Conservation (phyloP, 2,329 filamentous ascomycete species). For the Paraphaeosphaeria minitans region DNA sequence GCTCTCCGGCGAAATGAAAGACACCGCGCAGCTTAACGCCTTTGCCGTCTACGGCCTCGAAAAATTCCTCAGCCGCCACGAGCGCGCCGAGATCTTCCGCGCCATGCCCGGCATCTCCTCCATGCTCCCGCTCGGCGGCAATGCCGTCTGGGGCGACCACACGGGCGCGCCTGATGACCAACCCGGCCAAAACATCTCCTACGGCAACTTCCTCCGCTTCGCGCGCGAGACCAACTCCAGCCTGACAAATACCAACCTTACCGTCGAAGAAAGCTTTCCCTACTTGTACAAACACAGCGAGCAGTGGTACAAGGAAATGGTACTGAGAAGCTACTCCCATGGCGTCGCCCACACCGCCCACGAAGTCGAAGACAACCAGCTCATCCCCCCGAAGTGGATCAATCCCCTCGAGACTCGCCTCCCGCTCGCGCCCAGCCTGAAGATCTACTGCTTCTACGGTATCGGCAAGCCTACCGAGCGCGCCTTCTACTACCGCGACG, state of each 20-base stretch:
- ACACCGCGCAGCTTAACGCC: constrained; percentile 93
- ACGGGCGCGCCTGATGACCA: constrained; percentile 87
- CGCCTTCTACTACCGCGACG: constrained; percentile 85
- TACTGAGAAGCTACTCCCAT: constrained; percentile 79
- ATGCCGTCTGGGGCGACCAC: constrained; percentile 91
- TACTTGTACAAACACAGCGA: constrained; percentile 82
- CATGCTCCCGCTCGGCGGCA: constrained; percentile 93
- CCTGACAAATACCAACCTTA: constrained; percentile 69
- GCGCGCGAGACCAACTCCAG: constrained; percentile 61
- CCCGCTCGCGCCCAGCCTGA: constrained; percentile 84
- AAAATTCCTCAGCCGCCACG: constrained; percentile 88
- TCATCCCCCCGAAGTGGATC: constrained; percentile 76
- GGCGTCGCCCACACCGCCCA: constrained; percentile 80
- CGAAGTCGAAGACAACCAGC: constrained; percentile 73
- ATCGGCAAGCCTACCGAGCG: constrained; percentile 93
- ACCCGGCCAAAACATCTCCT: constrained; percentile 73
- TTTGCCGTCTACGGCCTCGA: constrained; percentile 97
- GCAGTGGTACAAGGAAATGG: constrained; percentile 79
- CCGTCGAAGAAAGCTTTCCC: constrained; percentile 73
- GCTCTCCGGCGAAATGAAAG: constrained; percentile 95
- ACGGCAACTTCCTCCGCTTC: constrained; percentile 86
- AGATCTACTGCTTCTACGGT: constrained; percentile 97
- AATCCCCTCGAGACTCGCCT: constrained; percentile 91
- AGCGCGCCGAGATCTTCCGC: constrained; percentile 90
- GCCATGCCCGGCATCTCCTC: constrained; percentile 96